Base-by-base conservation (phyloP, 495 filamentous ascomycete genomes). In the Podospora pseudoanserina region DNA sequence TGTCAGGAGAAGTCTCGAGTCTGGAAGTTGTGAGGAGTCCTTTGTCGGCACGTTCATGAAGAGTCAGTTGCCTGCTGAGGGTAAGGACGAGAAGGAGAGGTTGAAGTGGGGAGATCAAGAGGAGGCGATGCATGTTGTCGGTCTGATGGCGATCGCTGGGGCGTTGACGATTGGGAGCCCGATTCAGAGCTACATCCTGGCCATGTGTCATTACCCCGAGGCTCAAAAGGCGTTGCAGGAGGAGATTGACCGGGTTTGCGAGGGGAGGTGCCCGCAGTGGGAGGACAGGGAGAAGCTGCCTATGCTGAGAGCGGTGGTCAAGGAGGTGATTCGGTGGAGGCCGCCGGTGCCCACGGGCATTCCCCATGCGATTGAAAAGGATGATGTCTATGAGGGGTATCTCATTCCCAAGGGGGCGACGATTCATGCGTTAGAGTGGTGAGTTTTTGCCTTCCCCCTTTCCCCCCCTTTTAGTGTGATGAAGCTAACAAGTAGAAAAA, bases 251-350 rank as follows among this genome's bases (percentile, higher is more conserved):
- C 60, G 56, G 0, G 79, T 83, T 13, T 81, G 84, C 28, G 82
- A 75, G 13, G 84, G 79, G 1, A 68, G 74, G 34, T 80, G 84
- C 60, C 85, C 85, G n/a, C 66, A 75, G 65, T 85, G 83, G 78
- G 79, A 79, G 30, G 83, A 87, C 61, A 65, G 79, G 15, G 75
- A 79, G 60, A 69, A 74, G 32, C 63, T 86, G 16, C 85, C 84
- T 6, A 66, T 81, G 65, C 68, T 89, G 64, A 77, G 86, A 44
- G 86, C 88, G 0, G 79, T 85, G 13, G 81, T 89, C n/a, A 86
- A 87, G 73, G 88, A 90, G 74, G 79, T 84, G 15, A 77, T 88
- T 23, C 80, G 88, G 61, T 89, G 88, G 88, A 76, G 86, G 15
- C 87, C 87, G 18, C 76, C 82, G 65, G 74, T 85, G 71, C 77